These are phyloP conservation scores for Xylona heveae DNA, from an alignment of 495 filamentous ascomycete genomes.

Conservation along the genomic window DNA sequence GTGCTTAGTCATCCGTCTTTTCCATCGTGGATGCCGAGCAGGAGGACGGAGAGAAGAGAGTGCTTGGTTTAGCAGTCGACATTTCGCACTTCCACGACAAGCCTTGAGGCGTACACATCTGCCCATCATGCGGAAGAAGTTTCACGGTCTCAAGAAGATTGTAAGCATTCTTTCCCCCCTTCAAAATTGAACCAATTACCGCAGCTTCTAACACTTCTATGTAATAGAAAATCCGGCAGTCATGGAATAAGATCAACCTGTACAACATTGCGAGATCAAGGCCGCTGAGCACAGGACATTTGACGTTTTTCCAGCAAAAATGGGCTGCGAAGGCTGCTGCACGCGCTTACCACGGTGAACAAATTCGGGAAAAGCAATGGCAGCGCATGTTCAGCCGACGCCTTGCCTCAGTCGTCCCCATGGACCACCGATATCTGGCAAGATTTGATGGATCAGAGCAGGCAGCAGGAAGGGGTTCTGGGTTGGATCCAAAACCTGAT, in stretches of 20 bases:
- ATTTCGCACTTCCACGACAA: no score
- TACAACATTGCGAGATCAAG: slow-evolving; percentile 48
- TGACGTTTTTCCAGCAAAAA: slow-evolving; percentile 95
- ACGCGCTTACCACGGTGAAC: slow-evolving; percentile 84
- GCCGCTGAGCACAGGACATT: slow-evolving; percentile 11
- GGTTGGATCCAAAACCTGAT: slow-evolving; percentile 18
- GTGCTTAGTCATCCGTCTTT: no score
- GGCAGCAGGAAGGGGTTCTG: slow-evolving; percentile 65
- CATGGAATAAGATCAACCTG: slow-evolving; percentile 95
- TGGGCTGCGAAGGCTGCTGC: slow-evolving; percentile 67
- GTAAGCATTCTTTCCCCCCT: slow-evolving; percentile 19
- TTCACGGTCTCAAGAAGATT: slow-evolving; percentile 38
- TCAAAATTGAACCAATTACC: slow-evolving; percentile 3
- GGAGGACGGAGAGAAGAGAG: no score
- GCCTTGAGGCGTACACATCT: no score
- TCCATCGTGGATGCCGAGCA: no score
- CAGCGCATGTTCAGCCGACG: slow-evolving; percentile 69
- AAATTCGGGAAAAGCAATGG: slow-evolving; percentile 79
- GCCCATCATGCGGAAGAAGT: slow-evolving; percentile 37
- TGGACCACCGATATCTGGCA: slow-evolving; percentile 61
- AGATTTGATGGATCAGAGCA: slow-evolving; percentile 54
- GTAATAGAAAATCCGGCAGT: slow-evolving; percentile 70
- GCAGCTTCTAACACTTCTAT: slow-evolving; percentile 7
- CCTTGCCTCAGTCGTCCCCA: slow-evolving; percentile 60
- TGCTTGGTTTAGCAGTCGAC: no score